A percentile compares a stretch with the other conserved stretches of the same genome.
Evolutionary conservation across 2,329 filamentous ascomycete genomes (phyloP).

Genomic region (Coniella vitis): DNA sequence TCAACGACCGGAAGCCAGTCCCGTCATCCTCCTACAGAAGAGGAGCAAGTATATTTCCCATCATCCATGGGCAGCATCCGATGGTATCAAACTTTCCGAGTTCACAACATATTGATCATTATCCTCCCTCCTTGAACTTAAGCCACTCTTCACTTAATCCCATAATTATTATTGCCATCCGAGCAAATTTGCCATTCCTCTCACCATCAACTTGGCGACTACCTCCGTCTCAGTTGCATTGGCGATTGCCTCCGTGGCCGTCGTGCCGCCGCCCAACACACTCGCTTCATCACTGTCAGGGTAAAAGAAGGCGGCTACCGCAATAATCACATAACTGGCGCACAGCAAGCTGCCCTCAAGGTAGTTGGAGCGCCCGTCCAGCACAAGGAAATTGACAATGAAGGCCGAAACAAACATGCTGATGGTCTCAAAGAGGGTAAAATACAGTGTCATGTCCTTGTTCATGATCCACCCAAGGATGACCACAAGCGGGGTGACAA

Average conservation of each 20-base stretch:
- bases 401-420: constrained; percentile 78
- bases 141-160: not conserved
- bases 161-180: constrained; percentile 1
- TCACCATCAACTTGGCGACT: constrained; percentile 2
- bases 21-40: too few relatives aligned
- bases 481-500: constrained; percentile 63
- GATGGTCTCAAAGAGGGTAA: constrained; percentile 83
- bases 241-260: constrained; percentile 2
- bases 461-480: constrained; percentile 65
- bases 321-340: constrained; percentile 62
- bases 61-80: too few relatives aligned
- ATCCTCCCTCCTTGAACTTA: not conserved
- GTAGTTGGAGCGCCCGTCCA: constrained; percentile 82
- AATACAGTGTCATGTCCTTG: constrained; percentile 72
- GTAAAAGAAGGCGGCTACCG: constrained; percentile 60
- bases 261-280: constrained; percentile 19
- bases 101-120: not conserved
- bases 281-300: constrained; percentile 45
- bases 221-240: not conserved
- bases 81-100: too few relatives aligned
- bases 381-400: constrained; percentile 80
- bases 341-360: constrained; percentile 69
- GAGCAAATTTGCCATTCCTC: constrained; percentile 2
- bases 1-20: too few relatives aligned
- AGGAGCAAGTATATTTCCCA: too few relatives aligned